These are phyloP conservation scores for Clarkia xantiana DNA, from an alignment of 345 rosid genomes.

Conservation along the genomic window DNA sequence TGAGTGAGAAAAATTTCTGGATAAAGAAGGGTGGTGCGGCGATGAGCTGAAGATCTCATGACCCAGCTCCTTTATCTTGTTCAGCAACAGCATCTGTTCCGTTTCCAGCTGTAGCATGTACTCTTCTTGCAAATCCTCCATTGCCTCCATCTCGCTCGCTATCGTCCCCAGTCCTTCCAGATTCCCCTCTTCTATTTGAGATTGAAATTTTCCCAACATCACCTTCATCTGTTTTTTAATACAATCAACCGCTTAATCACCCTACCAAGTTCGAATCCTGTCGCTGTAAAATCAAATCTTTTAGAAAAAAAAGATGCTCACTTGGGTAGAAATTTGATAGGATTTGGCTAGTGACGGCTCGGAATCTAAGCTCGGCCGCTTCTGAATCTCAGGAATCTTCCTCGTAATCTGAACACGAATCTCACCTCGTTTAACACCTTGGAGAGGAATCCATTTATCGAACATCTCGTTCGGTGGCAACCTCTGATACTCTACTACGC, in stretches of 20 bases:
- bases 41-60: constrained; percentile 56
- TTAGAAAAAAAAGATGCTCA: constrained; percentile 8
- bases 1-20: constrained; percentile 28
- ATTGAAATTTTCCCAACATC: constrained; percentile 42
- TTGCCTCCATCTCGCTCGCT: constrained; percentile 55
- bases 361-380: constrained; percentile 35
- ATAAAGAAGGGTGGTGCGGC: constrained; percentile 12
- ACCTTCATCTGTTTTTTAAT: constrained; percentile 41
- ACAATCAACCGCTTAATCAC: not conserved
- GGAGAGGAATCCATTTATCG: constrained; percentile 97
- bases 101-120: constrained; percentile 73
- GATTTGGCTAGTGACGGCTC: constrained; percentile 52
- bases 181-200: constrained; percentile 45
- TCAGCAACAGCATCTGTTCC: constrained; percentile 64
- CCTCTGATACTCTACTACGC: constrained; percentile 76
- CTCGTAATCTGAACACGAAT: constrained; percentile 63
- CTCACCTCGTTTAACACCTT: constrained; percentile 84
- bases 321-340: constrained; percentile 35
- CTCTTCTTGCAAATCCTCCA: constrained; percentile 64
- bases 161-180: constrained; percentile 46
- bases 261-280: no score
- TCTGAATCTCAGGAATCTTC: constrained; percentile 45
- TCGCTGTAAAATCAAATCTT: no score
- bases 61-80: constrained; percentile 87
- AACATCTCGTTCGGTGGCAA: constrained; percentile 64